phyloP scores from a whole-genome alignment of 345 rosid species.

The Acer negundo region DNA sequence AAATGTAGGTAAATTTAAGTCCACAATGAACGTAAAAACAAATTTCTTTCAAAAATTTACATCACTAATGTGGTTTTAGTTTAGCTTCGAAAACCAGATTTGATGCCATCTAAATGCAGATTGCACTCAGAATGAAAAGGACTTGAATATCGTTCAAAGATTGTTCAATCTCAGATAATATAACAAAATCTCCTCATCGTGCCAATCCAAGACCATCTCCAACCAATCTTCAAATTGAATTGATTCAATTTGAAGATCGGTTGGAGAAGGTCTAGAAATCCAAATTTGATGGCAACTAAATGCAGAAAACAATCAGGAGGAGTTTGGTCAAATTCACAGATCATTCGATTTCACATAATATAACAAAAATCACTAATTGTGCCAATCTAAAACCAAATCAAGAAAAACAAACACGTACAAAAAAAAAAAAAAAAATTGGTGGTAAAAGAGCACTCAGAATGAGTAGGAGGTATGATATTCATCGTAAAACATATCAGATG shows the following conservation, averaged over 20 bases:
- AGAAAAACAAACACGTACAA: neutral
- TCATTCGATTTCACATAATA: conserved; percentile 24
- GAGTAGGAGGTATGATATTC: conserved; percentile 33
- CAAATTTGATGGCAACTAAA: no score
- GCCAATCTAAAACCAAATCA: neutral
- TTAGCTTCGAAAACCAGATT: neutral
- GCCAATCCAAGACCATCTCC: conserved; percentile 2
- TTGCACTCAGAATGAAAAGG: conserved; percentile 56
- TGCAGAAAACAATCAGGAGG: no score
- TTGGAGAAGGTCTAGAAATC: no score
- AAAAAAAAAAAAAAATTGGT: no score
- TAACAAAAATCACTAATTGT: neutral
- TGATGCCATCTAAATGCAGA: neutral
- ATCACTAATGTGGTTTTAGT: no score
- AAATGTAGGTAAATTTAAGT: no score
- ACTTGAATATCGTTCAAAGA: conserved; percentile 28
- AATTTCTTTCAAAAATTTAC: no score
- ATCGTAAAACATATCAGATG: conserved; percentile 23
- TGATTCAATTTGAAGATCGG: no score
- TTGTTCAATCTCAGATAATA: conserved; percentile 24
- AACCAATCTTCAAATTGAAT: no score
- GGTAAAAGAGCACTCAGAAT: conserved; percentile 30
- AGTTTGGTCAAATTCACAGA: conserved; percentile 19
- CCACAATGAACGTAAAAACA: no score
- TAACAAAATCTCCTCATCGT: conserved; percentile 30